Conservation (phyloP, 441 rosid species). For the Pelargonium fulgidum region DNA sequence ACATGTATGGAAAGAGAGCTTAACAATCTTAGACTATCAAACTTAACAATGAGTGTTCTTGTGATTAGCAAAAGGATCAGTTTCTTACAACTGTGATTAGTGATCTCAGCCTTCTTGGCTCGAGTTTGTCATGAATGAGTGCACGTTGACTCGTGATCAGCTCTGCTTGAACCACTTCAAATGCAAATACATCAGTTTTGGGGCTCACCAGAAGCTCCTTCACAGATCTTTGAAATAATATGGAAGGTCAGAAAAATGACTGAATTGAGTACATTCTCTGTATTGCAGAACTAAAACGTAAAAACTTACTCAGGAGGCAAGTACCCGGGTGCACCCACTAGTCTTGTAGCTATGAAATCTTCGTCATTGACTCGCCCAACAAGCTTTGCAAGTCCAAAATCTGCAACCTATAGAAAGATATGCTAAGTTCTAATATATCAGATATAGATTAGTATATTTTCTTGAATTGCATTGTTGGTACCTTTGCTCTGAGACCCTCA, state of each 20-base stretch:
- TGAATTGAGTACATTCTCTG: neutral
- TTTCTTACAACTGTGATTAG: conserved; percentile 42
- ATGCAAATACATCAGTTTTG: conserved; percentile 58
- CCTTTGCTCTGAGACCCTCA: conserved; percentile 51
- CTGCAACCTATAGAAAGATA: conserved; percentile 39
- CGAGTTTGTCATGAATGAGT: conserved; percentile 39
- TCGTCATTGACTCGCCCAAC: conserved; percentile 48
- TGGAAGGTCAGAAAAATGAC: neutral
- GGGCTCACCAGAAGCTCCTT: conserved; percentile 62
- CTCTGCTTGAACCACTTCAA: conserved; percentile 61
- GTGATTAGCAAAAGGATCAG: neutral
- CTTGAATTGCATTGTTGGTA: conserved; percentile 15
- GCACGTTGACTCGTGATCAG: conserved; percentile 61
- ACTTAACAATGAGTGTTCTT: no score
- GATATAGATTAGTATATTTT: no score
- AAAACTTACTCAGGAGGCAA: conserved; percentile 55
- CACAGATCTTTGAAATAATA: conserved; percentile 34
- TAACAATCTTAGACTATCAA: no score
- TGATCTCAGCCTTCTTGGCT: conserved; percentile 45
- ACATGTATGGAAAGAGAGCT: neutral
- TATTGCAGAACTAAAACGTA: neutral
- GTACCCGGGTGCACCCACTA: conserved; percentile 69
- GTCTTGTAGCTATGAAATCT: conserved; percentile 47
- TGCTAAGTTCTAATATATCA: neutral
- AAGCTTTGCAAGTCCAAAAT: conserved; percentile 63